phyloP scores from a whole-genome alignment of 495 filamentous ascomycete species.

The Talaromyces nanjingensis region DNA sequence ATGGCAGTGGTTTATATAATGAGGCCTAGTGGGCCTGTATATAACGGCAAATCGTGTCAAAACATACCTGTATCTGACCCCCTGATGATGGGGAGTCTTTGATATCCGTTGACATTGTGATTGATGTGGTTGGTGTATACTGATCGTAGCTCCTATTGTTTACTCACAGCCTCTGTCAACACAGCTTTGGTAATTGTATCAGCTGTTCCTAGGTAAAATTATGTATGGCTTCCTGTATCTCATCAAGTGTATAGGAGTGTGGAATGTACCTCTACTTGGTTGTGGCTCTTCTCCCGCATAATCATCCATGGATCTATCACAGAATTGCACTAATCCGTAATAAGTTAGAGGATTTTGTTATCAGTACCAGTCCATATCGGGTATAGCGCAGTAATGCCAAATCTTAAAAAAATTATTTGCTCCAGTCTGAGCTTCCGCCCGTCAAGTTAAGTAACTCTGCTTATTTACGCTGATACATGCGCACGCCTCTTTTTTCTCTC shows the following conservation, averaged over 20 bases:
- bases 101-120: slow-evolving; percentile 2
- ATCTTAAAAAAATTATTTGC: slow-evolving; percentile 9
- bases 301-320: neutral
- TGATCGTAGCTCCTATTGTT: too few species aligned
- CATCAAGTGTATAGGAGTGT: neutral
- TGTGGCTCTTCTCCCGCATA: neutral
- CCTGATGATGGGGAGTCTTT: slow-evolving; percentile 1
- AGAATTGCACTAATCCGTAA: neutral
- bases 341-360: neutral
- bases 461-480: neutral
- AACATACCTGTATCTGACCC: slow-evolving; percentile 6
- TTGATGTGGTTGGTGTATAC: neutral
- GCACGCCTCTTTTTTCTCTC: neutral
- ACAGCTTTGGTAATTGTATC: neutral
- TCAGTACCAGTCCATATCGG: slow-evolving; percentile 7
- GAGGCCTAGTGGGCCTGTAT: too few species aligned
- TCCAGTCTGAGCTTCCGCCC: neutral
- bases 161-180: neutral
- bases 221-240: neutral
- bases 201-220: neutral
- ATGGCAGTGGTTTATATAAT: too few species aligned
- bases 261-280: neutral
- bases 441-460: neutral
- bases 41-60: too few species aligned
- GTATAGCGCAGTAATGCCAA: neutral